Evolutionary conservation across 441 rosid species (phyloP), one percentile per base, ranked within the genome.

Genomic region (Populus trichocarpa): DNA sequence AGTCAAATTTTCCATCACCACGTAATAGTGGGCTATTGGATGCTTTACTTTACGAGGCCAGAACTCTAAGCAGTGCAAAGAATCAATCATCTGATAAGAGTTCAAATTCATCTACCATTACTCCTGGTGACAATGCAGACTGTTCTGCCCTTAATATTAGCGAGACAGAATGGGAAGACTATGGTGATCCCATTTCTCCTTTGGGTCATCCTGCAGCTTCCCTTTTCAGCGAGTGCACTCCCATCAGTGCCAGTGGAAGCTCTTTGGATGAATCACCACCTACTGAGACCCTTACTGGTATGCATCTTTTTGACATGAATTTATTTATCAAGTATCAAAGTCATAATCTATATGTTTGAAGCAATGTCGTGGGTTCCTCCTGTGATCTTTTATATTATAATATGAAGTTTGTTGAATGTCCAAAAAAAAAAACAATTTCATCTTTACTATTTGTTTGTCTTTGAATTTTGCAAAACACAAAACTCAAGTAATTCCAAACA

Each of bases 11-110:
- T 85, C 86, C 84, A 81, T 91, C 98, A 26, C 93, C 92, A 13
- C 88, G 78, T 57, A 92, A 96, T 81, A 93, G 97, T 73, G 99
- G 99, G 67, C 90, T 96, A 74, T 90, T 94, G 84, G 98, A 96
- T 90, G 93, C 96, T 86, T 81, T 96, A 84, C 90, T 96, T 80
- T 84, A 92, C 3, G 94, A 91, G 87, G 91, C 98, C 72, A 93
- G 90, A 84, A 86, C 86, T 75, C 81, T 90, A 75, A 85, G 87
- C 87, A 80, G 87, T 75, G 89, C 85, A 23, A 94, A 92, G 86
- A 91, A 92, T 84, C 87, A 79, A 77, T 88, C 90, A 33, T 84
- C 94, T 65, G 92, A 88, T 75, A 93, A 92, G 90, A 84, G 90
- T 83, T 85, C 91, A 69, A 79, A 81, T 84, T 90, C 98, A 74